Percentiles rank a stretch among this genome's conserved stretches.
These are phyloP conservation scores for Peronosclerospora sorghi DNA, from an alignment of 352 stramenopile genomes.

Conservation along the genomic window DNA sequence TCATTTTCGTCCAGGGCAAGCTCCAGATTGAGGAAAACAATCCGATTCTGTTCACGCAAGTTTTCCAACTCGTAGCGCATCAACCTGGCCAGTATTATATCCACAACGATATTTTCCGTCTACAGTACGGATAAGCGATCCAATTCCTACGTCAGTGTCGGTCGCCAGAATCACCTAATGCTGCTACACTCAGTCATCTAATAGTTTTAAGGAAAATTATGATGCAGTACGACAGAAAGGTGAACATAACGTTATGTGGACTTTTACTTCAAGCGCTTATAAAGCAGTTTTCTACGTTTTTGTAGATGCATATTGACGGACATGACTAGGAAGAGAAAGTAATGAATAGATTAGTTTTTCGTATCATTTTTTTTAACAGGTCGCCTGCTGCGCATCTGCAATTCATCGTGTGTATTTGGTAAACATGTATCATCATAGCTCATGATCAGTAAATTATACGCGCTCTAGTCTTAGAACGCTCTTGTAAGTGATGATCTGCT, in stretches of 20 bases:
- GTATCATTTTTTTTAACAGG: too few relatives aligned
- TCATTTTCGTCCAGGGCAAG: constrained; percentile 93
- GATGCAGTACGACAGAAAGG: constrained; percentile 5
- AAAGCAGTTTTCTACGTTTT: constrained; percentile 3
- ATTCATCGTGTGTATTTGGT: too few relatives aligned
- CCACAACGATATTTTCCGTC: constrained; percentile 95
- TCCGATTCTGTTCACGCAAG: constrained; percentile 94
- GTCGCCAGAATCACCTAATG: neutral
- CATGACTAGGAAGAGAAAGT: constrained; percentile 14
- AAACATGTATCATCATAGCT: too few relatives aligned
- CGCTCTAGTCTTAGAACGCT: too few relatives aligned
- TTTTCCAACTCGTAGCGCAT: constrained; percentile 93
- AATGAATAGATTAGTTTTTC: constrained; percentile 19
- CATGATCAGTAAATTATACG: too few relatives aligned
- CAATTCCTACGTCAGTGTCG: constrained; percentile 8
- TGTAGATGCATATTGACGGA: constrained; percentile 5
- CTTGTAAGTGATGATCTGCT: too few relatives aligned
- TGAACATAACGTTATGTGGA: too few relatives aligned
- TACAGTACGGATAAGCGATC: constrained; percentile 90
- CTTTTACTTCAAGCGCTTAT: neutral
- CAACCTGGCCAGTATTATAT: constrained; percentile 93
- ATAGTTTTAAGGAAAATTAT: constrained; percentile 2
- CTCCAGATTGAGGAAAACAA: constrained; percentile 90
- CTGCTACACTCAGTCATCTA: constrained; percentile 1
- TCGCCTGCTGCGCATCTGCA: too few relatives aligned